Evolutionary conservation across 2,329 filamentous ascomycete genomes (phyloP), one percentile per base, ranked within the genome.

Genomic region (Massarina eburnea): DNA sequence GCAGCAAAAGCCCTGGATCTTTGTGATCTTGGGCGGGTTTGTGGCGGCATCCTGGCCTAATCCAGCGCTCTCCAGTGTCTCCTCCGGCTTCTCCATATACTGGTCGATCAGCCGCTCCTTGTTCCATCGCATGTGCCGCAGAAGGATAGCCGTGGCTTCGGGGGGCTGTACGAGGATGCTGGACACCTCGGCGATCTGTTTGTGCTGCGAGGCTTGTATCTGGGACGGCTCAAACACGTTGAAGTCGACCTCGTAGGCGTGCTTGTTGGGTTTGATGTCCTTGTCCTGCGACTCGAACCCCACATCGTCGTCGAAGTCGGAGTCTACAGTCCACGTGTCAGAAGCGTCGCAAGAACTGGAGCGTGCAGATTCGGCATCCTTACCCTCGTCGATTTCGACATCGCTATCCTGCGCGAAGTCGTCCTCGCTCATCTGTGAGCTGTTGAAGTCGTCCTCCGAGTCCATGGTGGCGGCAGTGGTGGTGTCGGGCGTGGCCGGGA

Each of bases 371-470:
- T 19, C 6, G 34, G 18, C n/a, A n/a, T 44, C 34, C 67, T 55
- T 57, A 73, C 72, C 75, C 26, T 68, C 73, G 44, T 67, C 74
- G 43, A 64, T 85, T 60, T 91, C 89, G 43, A 89, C 91, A 58
- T 88, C 91, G 49, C 88, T 84, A 61, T 91, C 88, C 52, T 87
- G 81, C 70, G 86, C 80, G 49, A 89, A 81, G 49, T 82, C 81
- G 54, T 88, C 85, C 44, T 85, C 86, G 65, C 88, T 95, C 33
- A 89, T 92, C 59, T 85, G 79, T 65, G 85, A 84, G 60, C 88
- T 95, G 81, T 94, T 87, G 71, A 91, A 91, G 49, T 96, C 92
- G 64, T 96, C 91, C 61, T 97, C 92, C 8, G 91, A 96, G 75
- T 96, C 91, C 91, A 96, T 96, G 54, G 77, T 81, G 70, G 67